Percentiles rank a stretch among this genome's conserved stretches.
Conservation (phyloP, 176 grass and related monocot genomes). For the Luzula sylvatica region DNA sequence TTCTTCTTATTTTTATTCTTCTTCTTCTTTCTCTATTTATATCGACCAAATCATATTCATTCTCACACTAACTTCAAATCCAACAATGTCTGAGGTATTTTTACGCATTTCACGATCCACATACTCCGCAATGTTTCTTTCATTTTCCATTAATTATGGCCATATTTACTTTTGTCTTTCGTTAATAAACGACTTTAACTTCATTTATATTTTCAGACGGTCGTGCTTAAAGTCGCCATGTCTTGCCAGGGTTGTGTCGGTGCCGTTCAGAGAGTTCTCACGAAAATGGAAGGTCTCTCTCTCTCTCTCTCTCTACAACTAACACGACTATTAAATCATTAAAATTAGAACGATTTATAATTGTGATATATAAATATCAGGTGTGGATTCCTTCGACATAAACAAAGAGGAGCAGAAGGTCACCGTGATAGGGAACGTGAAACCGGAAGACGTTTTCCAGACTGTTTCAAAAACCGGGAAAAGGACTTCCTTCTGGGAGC, state of each 20-base stretch:
- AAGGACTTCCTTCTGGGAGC: conserved; percentile 67
- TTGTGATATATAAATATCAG: conserved; percentile 23
- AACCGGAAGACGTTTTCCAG: conserved; percentile 62
- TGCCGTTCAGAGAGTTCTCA: conserved; percentile 58
- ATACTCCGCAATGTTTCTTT: neutral
- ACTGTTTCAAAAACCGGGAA: conserved; percentile 84
- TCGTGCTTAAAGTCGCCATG: conserved; percentile 81
- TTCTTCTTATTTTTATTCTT: conserved; percentile 1
- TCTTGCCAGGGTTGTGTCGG: conserved; percentile 72
- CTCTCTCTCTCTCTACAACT: neutral
- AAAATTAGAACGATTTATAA: neutral
- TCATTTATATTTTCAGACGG: conserved; percentile 50
- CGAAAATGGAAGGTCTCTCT: conserved; percentile 69
- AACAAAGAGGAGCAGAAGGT: conserved; percentile 83
- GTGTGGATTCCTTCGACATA: conserved; percentile 76
- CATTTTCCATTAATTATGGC: too few relatives aligned
- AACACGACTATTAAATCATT: neutral
- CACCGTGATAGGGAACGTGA: conserved; percentile 72
- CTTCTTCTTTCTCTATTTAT: neutral
- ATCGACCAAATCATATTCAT: neutral
- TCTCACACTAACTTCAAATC: neutral
- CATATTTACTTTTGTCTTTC: too few relatives aligned
- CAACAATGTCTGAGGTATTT: conserved; percentile 24
- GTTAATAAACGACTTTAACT: too few relatives aligned
- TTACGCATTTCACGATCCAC: neutral